Evolutionary conservation across 176 grass and related monocot species (phyloP), one percentile per base, ranked within the genome.

Genomic region (Bothriochloa decipiens): DNA sequence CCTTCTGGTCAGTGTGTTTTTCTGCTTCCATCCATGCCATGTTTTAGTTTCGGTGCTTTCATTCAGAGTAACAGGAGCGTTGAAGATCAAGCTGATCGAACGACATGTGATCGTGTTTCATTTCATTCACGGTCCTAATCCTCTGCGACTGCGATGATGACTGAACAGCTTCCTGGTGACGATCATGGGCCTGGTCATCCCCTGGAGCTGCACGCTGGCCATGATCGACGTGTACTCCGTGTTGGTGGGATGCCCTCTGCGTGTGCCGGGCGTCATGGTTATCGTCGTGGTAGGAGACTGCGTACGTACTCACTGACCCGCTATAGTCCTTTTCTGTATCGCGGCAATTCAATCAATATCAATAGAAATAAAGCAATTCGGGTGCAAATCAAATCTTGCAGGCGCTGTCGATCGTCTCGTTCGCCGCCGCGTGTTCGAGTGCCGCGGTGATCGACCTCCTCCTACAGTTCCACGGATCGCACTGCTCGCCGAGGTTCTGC

Each of bases 201-300:
- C 95, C 0, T 98, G 95, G 95, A 98, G 95, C 89, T 98, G 83
- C 43, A 91, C 91, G 55, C 87, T 98, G 8, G 91, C 92, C 41
- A 86, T 98, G 83, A 85, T 98, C 73, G 92, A 98, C 72, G 52
- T 93, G 5, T 98, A 93, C 83, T 95, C 92, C 70, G 62, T 95
- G 4, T 50, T 93, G 12, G 70, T 85, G 13, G 73, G 92, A 1
- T 87, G 68, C 70, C 87, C 85, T 74, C 82, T 93, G 64, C 95
- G 92, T 22, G 84, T 95, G 46, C 95, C 92, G 0, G 85, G 87
- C 15, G 87, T 92, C 42, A 91, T 91, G 72, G 70, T 91, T 15
- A 92, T 98, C 45, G 84, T 98, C 40, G 87, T 83, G 0, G 37
- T 82, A 0, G 95, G 92, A 81, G 95, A 98, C 73, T 93, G 89